phyloP scores from a whole-genome alignment of 176 grass and related monocot genomes.

The Avena atlantica region DNA sequence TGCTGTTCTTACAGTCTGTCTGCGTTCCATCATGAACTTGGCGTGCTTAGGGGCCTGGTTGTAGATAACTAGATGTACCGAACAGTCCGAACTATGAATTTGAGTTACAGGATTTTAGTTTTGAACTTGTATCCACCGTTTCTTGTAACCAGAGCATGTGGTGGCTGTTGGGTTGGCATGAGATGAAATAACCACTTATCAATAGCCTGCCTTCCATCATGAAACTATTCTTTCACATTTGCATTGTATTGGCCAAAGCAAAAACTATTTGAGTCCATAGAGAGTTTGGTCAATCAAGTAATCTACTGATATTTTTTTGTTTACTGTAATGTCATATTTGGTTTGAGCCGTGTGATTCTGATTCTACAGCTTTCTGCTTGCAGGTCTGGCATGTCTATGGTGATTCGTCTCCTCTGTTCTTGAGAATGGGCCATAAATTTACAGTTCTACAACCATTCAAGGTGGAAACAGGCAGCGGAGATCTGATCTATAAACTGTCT shows the following conservation, averaged over 20 bases:
- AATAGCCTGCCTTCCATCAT: background rate
- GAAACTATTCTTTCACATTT: background rate
- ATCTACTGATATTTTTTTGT: background rate
- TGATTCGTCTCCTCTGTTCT: background rate
- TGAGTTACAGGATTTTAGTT: background rate
- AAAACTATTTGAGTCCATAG: background rate
- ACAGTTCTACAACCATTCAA: background rate
- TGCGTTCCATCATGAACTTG: conserved; percentile 3
- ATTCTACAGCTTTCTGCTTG: conserved; percentile 19
- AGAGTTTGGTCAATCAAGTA: background rate
- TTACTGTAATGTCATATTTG: background rate
- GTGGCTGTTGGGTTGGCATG: conserved; percentile 4
- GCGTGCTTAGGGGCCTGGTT: background rate
- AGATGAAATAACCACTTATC: background rate
- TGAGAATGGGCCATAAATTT: background rate
- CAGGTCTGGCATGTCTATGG: conserved; percentile 9
- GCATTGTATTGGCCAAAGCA: background rate
- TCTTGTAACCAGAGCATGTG: background rate
- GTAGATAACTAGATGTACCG: background rate
- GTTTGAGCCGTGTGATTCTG: conserved; percentile 16
- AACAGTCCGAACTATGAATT: background rate
- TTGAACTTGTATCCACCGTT: background rate
- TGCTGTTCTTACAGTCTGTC: conserved; percentile 13
- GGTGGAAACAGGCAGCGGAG: background rate
- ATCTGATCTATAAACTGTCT: background rate